Evolutionary conservation across 1,284 basidiomycete genomes (phyloP).

Genomic region (Papiliotrema flavescens): DNA sequence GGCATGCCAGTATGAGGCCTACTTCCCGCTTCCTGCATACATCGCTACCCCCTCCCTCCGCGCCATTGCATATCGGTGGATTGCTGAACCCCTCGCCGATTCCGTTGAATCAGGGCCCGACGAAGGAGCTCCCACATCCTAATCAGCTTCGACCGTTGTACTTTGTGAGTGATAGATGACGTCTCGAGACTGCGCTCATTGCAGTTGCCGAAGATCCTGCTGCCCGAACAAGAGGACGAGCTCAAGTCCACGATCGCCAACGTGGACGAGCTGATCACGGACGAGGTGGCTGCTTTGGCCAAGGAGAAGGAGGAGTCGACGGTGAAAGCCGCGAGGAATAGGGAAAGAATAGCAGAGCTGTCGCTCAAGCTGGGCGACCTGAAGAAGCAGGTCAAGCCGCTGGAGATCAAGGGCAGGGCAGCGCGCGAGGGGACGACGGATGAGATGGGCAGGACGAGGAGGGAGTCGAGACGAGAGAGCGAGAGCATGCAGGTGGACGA

Average conservation of each 20-base stretch:
- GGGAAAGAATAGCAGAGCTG: slow-evolving; percentile 29
- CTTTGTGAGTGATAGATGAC: slow-evolving; percentile 30
- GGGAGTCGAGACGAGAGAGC: slow-evolving; percentile 11
- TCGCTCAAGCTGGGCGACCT: slow-evolving; percentile 22
- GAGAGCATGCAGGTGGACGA: slow-evolving; percentile 13
- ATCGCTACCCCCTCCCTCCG: slow-evolving; percentile 15
- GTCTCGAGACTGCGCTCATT: too few species aligned
- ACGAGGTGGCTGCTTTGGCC: slow-evolving; percentile 27
- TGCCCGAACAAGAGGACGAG: slow-evolving; percentile 37
- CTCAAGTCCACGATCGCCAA: slow-evolving; percentile 29
- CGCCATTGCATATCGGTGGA: slow-evolving; percentile 18
- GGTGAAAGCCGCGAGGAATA: slow-evolving; percentile 15
- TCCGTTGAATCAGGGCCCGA: slow-evolving; percentile 34
- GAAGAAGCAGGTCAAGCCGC: slow-evolving; percentile 21
- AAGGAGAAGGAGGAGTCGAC: slow-evolving; percentile 29
- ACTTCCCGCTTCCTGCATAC: slow-evolving; percentile 39
- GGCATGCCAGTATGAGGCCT: slow-evolving; percentile 33
- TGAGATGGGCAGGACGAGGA: slow-evolving; percentile 8
- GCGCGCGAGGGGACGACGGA: slow-evolving; percentile 1
- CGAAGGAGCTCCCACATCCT: slow-evolving; percentile 18
- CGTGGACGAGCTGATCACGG: slow-evolving; percentile 29
- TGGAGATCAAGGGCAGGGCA: slow-evolving; percentile 10
- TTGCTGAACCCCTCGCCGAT: slow-evolving; percentile 34
- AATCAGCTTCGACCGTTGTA: slow-evolving; percentile 36
- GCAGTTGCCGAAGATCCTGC: slow-evolving; percentile 42